These are phyloP conservation scores for Boletus subcaerulescens DNA, from an alignment of 768 basidiomycete species.

Conservation along the genomic window DNA sequence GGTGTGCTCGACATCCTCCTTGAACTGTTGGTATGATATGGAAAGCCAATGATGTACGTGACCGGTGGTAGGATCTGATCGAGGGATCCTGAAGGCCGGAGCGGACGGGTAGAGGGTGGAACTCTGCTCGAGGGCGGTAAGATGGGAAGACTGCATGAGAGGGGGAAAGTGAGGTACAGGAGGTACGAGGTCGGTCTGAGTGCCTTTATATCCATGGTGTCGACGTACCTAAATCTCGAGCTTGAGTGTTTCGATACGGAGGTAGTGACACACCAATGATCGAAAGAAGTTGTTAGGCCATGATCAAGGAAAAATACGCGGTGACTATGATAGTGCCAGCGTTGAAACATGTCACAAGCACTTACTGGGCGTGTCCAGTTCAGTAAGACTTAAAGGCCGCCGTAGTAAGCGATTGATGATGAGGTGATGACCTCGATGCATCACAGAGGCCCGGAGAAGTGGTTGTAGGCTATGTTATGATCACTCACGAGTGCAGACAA, in stretches of 20 bases:
- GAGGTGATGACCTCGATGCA: no score
- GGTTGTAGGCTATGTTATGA: no score
- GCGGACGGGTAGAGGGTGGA: conserved; percentile 46
- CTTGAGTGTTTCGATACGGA: conserved; percentile 27
- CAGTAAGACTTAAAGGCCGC: no score
- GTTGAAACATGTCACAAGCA: background rate
- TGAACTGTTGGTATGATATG: conserved; percentile 65
- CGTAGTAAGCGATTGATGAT: no score
- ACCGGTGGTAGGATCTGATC: conserved; percentile 40
- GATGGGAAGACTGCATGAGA: conserved; percentile 45
- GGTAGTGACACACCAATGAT: conserved; percentile 22
- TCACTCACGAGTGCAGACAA: no score
- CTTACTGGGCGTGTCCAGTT: background rate
- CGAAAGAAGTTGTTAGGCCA: conserved; percentile 22
- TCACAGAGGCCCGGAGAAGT: no score
- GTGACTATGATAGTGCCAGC: conserved; percentile 20
- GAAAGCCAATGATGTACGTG: conserved; percentile 52
- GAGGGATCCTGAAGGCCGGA: conserved; percentile 61
- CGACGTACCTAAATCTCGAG: conserved; percentile 14
- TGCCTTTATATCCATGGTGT: conserved; percentile 33
- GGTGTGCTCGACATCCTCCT: conserved; percentile 58
- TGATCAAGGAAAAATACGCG: conserved; percentile 29
- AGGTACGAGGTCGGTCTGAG: background rate
- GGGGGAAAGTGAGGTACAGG: conserved; percentile 8
- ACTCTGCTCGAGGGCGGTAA: conserved; percentile 59